These are phyloP conservation scores for Naganishia friedmannii DNA, from an alignment of 768 basidiomycete species.

Conservation along the genomic window DNA sequence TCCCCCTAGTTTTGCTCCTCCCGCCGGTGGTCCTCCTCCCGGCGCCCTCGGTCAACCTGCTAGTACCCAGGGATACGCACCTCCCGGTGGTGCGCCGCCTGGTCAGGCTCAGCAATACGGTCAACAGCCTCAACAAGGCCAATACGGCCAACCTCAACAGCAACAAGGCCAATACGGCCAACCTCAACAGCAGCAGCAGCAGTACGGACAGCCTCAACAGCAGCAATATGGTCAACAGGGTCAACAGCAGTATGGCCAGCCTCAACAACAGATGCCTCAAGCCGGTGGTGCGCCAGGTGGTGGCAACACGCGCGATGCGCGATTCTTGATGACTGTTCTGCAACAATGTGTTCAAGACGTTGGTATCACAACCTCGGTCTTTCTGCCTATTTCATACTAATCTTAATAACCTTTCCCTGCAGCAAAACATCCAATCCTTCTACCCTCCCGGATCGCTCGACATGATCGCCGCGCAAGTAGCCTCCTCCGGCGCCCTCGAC, in stretches of 20 bases:
- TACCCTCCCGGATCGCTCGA: constrained; percentile 53
- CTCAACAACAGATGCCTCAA: constrained; percentile 24
- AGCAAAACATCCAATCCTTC: constrained; percentile 54
- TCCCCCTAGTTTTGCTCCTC: constrained; percentile 3
- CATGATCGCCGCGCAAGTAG: constrained; percentile 53
- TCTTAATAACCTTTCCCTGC: not conserved
- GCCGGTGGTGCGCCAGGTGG: constrained; percentile 32
- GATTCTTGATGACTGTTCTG: constrained; percentile 39
- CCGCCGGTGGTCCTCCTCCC: constrained; percentile 12
- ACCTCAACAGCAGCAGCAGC: constrained; percentile 27
- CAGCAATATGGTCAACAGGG: no score
- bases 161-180: constrained; percentile 35
- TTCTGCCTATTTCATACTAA: not conserved
- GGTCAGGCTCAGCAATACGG: constrained; percentile 29
- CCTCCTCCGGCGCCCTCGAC: constrained; percentile 48
- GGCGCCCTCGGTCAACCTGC: constrained; percentile 14
- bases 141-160: constrained; percentile 32
- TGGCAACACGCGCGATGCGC: constrained; percentile 36
- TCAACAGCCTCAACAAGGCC: constrained; percentile 28
- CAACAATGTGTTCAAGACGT: constrained; percentile 52
- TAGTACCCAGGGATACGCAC: constrained; percentile 26
- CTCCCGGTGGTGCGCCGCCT: constrained; percentile 34
- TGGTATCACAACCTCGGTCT: not conserved
- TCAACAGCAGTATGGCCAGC: constrained; percentile 20
- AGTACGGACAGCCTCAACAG: constrained; percentile 28